Percentiles rank a stretch among this genome's conserved stretches.
Evolutionary conservation across 805 yeast species (phyloP).

Genomic region (Dipodascopsis tothii): DNA sequence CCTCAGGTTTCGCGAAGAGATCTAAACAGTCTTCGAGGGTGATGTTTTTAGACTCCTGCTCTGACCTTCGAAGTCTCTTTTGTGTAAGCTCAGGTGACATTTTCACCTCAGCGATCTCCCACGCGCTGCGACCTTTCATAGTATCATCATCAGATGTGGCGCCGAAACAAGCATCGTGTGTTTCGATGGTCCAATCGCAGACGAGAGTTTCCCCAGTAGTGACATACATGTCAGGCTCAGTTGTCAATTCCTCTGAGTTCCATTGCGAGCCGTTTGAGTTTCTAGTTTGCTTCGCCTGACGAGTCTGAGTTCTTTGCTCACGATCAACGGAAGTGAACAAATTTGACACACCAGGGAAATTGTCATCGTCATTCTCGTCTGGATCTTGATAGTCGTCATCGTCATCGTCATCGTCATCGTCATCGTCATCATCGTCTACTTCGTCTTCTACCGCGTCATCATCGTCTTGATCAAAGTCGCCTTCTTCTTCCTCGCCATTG

Average conservation of each 20-base stretch:
- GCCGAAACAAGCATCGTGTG: conserved; percentile 48
- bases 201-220: conserved; percentile 39
- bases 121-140: conserved; percentile 45
- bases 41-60: conserved; percentile 33
- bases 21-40: conserved; percentile 67
- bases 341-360: conserved; percentile 1
- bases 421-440: conserved; percentile 2
- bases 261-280: no score
- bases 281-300: no score
- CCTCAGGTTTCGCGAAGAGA: conserved; percentile 71
- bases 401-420: conserved; percentile 1
- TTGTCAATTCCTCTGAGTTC: no score
- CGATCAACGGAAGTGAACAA: background rate
- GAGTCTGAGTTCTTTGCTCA: background rate
- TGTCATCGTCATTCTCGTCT: background rate
- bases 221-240: conserved; percentile 27
- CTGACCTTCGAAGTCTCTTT: conserved; percentile 28
- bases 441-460: conserved; percentile 2
- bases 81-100: conserved; percentile 50
- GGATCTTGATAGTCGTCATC: background rate
- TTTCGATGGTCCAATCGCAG: conserved; percentile 58
- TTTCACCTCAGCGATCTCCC: conserved; percentile 46
- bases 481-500: background rate
- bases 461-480: background rate
- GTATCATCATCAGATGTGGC: conserved; percentile 35